Base-by-base conservation (phyloP, 2,329 filamentous ascomycete species). In the Phialophora verrucosa region DNA sequence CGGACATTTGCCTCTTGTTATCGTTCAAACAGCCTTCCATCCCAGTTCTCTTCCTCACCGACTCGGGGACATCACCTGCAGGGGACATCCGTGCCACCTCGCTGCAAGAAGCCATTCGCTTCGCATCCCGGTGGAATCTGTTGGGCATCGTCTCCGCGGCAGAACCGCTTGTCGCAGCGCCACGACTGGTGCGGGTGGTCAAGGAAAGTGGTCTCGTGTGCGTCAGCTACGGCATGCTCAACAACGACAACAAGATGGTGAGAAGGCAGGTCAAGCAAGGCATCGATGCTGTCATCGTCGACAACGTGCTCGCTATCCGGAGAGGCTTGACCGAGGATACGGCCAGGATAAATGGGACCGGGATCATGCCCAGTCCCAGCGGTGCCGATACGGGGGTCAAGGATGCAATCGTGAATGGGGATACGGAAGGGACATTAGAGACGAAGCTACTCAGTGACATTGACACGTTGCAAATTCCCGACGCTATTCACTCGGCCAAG, bases 1-100 rank as follows among this genome's bases (percentile, higher is more conserved):
- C 95, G 0, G 95, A 99, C 74, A 93, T 99, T 54, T 99, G 95
- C 76, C 85, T 99, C 14, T 88, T 97, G 71, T 83, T 98, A 49
- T 95, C 91, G 63, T 97, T 97, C 84, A 99, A 99, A 82, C 95
- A 99, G 81, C 94, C 94, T 1, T 96, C 91, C 53, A 97, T 97
- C 63, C 96, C 95, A 0, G 93, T 99, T 66, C 83, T 99, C 69
- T 99, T 99, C 81, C 84, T 99, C 49, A 96, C 91, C 0, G 95
- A 99, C 74, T 92, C 93, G 0, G 95, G 94, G 0, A 89, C 88
- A n/a, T 85, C 81, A 20, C 83, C 87, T 0, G 93, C 96, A 2
- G 92, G 92, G 31, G 95, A 99, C 76, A 91, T 98, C 64, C 85
- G 95, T 17, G 94, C 95, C 0, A 93, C 89, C 69, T 96, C 92